Percentiles rank a stretch among this genome's conserved stretches.
Conservation (phyloP, 805 yeast species). For the Ogataea nonfermentans region DNA sequence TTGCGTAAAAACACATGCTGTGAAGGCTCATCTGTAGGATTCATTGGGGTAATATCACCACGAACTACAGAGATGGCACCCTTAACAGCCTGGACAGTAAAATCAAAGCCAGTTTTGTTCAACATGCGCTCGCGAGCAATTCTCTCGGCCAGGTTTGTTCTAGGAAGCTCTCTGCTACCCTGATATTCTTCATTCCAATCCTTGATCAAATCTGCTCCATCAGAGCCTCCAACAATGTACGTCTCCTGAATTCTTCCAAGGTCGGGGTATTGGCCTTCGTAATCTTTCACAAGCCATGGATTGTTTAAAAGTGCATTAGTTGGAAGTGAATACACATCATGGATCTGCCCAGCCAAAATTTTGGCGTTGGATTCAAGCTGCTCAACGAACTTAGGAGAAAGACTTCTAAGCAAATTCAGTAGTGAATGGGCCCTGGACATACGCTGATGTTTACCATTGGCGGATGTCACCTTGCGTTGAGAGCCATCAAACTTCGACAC, state of each 20-base stretch:
- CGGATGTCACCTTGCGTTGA: constrained; percentile 32
- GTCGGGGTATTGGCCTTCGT: constrained; percentile 43
- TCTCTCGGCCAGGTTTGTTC: constrained; percentile 53
- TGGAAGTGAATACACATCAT: constrained; percentile 61
- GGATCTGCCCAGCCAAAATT: constrained; percentile 41
- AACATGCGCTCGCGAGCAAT: constrained; percentile 73
- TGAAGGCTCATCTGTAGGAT: constrained; percentile 65
- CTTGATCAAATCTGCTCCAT: constrained; percentile 55
- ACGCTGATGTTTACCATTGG: constrained; percentile 31
- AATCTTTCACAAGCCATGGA: constrained; percentile 70
- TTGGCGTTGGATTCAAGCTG: constrained; percentile 53
- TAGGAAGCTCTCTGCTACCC: constrained; percentile 70
- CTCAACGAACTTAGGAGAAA: constrained; percentile 61
- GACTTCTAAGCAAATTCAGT: constrained; percentile 54
- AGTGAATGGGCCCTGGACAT: constrained; percentile 48
- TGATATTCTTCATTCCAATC: constrained; percentile 95
- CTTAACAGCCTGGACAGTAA: constrained; percentile 68
- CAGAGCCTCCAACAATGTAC: constrained; percentile 53
- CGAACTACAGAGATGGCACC: constrained; percentile 76
- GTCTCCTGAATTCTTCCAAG: constrained; percentile 57
- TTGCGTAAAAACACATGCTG: constrained; percentile 72
- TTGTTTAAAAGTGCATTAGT: constrained; percentile 56
- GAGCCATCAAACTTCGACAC: constrained; percentile 69
- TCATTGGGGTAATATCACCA: constrained; percentile 74
- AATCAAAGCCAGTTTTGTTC: constrained; percentile 70